Evolutionary conservation across 116 monocot genomes (phyloP), one percentile per base, ranked within the genome.

Genomic region (Cymodocea nodosa): DNA sequence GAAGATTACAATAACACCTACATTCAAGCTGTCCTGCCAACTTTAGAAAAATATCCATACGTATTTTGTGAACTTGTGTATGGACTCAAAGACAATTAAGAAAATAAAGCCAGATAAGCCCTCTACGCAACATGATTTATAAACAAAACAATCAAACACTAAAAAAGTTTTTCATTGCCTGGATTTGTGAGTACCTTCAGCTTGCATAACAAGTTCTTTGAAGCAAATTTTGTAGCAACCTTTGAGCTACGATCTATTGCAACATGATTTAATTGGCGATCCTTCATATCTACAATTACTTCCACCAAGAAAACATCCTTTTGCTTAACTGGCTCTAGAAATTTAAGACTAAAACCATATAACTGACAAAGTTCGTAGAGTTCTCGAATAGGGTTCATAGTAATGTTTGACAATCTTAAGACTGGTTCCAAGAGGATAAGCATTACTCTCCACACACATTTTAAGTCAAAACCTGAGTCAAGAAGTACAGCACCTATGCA

Each of bases 401-500:
- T 67, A 59, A 91, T 68, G 34, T 52, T 70, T 25, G 82, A 75
- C 69, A 91, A 89, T 37, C 51, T 60, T 60, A 98, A 75, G 36
- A 62, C 66, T 40, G 79, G 80, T 66, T 71, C 65, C 44, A 98
- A 67, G 36, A 98, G 72, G 12, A 35, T 39, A 12, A 98, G 66
- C 83, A 98, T 80, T 56, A 73, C 39, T 24, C 36, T 68, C 97
- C 97, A 98, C 51, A 84, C 84, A 48, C 63, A 49, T 1, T 75
- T 62, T 30, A 98, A 70, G 68, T 98, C 57, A 37, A 98, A 91
- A 60, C 91, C 88, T 1, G 84, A 74, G 62, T 98, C 97, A 15
- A 98, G 75, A 75, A 98, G 85, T 51, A 91, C 57, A 49, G 97
- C 92, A 55, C 91, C 97, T 62, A 98, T 70, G 72, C 76, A 85